Evolutionary conservation across 2,329 filamentous ascomycete species (phyloP).

Genomic region (Colletotrichum euphorbiae): DNA sequence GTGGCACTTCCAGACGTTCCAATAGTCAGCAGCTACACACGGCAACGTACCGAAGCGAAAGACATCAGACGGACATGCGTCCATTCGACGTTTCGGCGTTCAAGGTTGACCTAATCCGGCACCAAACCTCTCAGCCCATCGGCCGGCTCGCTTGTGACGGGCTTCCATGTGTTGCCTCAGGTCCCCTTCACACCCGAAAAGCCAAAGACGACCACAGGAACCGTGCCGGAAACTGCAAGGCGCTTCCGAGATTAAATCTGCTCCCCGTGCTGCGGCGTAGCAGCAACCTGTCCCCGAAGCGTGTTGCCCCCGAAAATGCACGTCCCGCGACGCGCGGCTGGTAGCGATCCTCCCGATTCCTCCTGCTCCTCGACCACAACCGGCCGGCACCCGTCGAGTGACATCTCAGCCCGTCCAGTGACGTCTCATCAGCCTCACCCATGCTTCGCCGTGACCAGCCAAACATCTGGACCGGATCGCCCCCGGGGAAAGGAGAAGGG

Average conservation of each 20-base stretch:
- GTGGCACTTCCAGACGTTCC: constrained; percentile 27
- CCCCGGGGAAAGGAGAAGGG: not conserved
- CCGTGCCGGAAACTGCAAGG: constrained; percentile 15
- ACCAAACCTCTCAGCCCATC: constrained; percentile 4
- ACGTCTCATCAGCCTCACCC: constrained; percentile 8
- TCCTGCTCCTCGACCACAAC: constrained; percentile 4
- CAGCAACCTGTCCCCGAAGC: not conserved
- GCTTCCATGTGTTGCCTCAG: not conserved
- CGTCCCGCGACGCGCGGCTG: constrained; percentile 22
- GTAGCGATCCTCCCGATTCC: constrained; percentile 8
- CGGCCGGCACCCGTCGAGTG: constrained; percentile 3
- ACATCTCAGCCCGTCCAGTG: constrained; percentile 2
- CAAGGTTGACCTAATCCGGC: not conserved
- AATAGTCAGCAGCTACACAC: constrained; percentile 38
- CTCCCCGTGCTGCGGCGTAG: constrained; percentile 32
- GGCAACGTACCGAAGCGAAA: constrained; percentile 28
- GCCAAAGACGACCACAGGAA: not conserved
- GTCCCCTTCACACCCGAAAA: not conserved
- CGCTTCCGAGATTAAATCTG: constrained; percentile 22
- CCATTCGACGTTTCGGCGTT: constrained; percentile 8
- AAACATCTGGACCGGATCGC: constrained; percentile 22
- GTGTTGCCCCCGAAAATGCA: constrained; percentile 15
- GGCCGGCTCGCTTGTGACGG: constrained; percentile 14
- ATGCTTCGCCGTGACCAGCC: constrained; percentile 8
- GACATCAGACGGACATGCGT: not conserved